A percentile compares a stretch with the other conserved stretches of the same genome.
Evolutionary conservation across 2,329 filamentous ascomycete genomes (phyloP).

Genomic region (Eutypa lata): DNA sequence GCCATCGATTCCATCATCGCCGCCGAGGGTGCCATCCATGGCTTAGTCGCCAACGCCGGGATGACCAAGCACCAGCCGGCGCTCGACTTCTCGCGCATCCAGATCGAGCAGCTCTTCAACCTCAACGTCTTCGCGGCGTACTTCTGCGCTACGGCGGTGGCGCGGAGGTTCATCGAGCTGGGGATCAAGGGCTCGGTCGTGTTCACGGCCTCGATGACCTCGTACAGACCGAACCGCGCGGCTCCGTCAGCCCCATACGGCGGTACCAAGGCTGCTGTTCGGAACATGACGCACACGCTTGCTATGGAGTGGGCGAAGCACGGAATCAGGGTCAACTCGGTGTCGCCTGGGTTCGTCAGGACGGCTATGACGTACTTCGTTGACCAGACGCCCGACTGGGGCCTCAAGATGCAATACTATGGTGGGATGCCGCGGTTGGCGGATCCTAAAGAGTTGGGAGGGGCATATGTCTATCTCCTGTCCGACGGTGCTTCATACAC

Average conservation of each 20-base stretch:
- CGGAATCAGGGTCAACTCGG: constrained; percentile 43
- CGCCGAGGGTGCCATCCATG: constrained; percentile 38
- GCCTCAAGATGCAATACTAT: neutral
- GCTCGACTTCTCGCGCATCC: constrained; percentile 37
- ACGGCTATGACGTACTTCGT: constrained; percentile 41
- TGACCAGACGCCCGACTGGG: neutral
- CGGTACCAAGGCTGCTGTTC: constrained; percentile 40
- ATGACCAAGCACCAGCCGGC: constrained; percentile 44
- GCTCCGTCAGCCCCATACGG: constrained; percentile 49
- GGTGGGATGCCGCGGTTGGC: neutral
- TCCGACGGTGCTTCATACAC: neutral
- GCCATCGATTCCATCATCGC: constrained; percentile 39
- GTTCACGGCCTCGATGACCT: constrained; percentile 36
- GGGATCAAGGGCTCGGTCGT: constrained; percentile 35
- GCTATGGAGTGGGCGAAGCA: constrained; percentile 48
- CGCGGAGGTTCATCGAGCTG: constrained; percentile 37
- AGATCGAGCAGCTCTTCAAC: constrained; percentile 38
- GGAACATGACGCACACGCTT: constrained; percentile 37
- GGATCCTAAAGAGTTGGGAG: neutral
- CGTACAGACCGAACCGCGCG: constrained; percentile 45
- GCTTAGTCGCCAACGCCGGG: constrained; percentile 38
- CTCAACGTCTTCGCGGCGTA: constrained; percentile 47
- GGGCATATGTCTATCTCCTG: neutral
- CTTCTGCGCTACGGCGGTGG: constrained; percentile 43
- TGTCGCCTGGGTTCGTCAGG: constrained; percentile 42